Conservation (phyloP, 1,284 basidiomycete genomes). For the Puccinia sorghi region DNA sequence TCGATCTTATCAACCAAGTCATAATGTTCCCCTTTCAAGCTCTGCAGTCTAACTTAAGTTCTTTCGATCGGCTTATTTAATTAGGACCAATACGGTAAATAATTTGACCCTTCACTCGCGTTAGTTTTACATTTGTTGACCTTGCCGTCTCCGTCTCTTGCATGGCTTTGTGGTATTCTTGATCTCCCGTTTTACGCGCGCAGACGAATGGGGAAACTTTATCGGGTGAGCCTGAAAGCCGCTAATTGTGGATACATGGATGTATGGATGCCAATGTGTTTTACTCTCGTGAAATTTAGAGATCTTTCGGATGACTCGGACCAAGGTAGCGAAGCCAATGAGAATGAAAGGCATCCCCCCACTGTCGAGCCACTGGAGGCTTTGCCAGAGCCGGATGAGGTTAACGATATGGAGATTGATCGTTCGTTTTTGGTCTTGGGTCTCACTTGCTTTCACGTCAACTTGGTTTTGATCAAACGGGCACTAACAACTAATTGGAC, state of each 20-base stretch:
- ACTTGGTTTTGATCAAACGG: not conserved
- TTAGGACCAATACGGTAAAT: slow-evolving; percentile 48
- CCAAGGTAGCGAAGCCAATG: slow-evolving; percentile 21
- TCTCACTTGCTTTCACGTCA: not conserved
- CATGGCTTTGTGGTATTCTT: not conserved
- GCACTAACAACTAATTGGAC: not conserved
- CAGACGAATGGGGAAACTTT: slow-evolving; percentile 50
- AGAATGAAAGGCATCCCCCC: slow-evolving; percentile 22
- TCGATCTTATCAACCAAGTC: slow-evolving; percentile 1
- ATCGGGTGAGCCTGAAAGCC: slow-evolving; percentile 22
- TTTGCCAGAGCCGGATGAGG: slow-evolving; percentile 44
- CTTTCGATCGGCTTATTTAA: not conserved
- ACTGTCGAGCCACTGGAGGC: slow-evolving; percentile 23
- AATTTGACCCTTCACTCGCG: not conserved
- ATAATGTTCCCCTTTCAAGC: slow-evolving; percentile 18
- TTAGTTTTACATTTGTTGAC: not conserved
- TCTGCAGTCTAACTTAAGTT: slow-evolving; percentile 15
- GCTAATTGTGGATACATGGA: not conserved
- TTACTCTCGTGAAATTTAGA: slow-evolving; percentile 7
- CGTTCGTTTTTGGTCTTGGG: slow-evolving; percentile 23
- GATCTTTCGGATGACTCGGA: slow-evolving; percentile 48
- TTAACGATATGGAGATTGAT: slow-evolving; percentile 45
- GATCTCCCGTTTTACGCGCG: not conserved
- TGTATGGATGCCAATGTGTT: not conserved
- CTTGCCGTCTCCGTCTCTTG: slow-evolving; percentile 11